Conservation (phyloP, 2,329 filamentous ascomycete species). For the Myriosclerotinia scirpicola region DNA sequence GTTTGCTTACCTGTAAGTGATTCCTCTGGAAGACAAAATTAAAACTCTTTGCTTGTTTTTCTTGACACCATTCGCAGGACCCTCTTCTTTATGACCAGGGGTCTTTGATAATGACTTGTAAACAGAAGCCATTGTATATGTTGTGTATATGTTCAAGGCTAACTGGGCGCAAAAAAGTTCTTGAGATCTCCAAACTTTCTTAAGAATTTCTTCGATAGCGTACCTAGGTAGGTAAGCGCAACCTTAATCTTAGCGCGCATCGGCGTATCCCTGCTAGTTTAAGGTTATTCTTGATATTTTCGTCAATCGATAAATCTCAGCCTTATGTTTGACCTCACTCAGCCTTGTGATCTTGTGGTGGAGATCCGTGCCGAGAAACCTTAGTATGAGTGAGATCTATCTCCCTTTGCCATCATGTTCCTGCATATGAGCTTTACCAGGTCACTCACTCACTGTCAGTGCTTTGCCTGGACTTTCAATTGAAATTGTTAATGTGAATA, state of each 20-base stretch:
- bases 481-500: no score
- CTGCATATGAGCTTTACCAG: no score
- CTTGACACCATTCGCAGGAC: constrained; percentile 50
- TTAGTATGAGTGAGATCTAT: not conserved
- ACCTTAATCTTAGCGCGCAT: constrained; percentile 34
- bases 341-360: not conserved
- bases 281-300: not conserved
- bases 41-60: constrained; percentile 77
- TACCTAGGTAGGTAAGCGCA: constrained; percentile 25
- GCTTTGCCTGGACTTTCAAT: no score
- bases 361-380: constrained; percentile 1
- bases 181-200: constrained; percentile 27
- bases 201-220: constrained; percentile 22
- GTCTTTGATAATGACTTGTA: constrained; percentile 73
- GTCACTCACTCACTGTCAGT: no score
- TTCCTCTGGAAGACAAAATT: constrained; percentile 87
- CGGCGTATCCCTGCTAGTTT: constrained; percentile 17
- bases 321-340: no score
- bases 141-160: constrained; percentile 14
- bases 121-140: constrained; percentile 62
- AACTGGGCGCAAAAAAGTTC: constrained; percentile 32
- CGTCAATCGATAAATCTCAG: constrained; percentile 7
- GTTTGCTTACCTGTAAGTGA: constrained; percentile 70
- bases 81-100: constrained; percentile 51
- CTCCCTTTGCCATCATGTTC: not conserved